These are phyloP conservation scores for Cercospora brassicicola DNA, from an alignment of 2,329 filamentous ascomycete species.

Conservation along the genomic window DNA sequence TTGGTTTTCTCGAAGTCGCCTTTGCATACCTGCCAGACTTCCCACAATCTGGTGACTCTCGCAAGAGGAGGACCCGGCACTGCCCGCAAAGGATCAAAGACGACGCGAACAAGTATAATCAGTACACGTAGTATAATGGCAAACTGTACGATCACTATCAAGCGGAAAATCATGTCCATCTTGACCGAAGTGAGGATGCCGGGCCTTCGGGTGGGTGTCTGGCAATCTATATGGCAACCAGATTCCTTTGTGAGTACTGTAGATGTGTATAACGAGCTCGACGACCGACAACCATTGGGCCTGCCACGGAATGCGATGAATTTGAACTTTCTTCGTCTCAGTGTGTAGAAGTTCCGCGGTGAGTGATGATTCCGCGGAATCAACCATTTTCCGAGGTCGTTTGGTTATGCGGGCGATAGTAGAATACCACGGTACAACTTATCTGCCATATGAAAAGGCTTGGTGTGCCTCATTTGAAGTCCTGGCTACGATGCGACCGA, in stretches of 20 bases:
- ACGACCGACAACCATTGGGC: neutral
- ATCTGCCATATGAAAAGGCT: too few species aligned
- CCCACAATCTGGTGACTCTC: conserved; percentile 17
- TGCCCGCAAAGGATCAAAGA: neutral
- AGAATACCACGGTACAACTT: too few species aligned
- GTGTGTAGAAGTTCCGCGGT: neutral
- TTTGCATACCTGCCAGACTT: neutral
- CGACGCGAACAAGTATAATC: neutral
- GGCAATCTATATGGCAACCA: too few species aligned
- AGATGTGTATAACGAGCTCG: neutral
- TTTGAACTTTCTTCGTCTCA: too few species aligned
- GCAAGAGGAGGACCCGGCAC: conserved; percentile 15
- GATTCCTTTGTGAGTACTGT: too few species aligned
- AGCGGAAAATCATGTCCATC: neutral
- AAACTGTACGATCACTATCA: neutral
- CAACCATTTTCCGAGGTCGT: neutral
- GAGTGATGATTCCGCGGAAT: neutral
- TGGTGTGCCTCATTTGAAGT: too few species aligned
- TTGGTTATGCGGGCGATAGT: too few species aligned
- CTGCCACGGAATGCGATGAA: too few species aligned
- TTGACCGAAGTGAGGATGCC: neutral
- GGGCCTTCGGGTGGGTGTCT: too few species aligned
- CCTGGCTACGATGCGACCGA: neutral
- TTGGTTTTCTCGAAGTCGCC: conserved; percentile 11
- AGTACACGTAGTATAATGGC: neutral